A percentile compares a stretch with the other conserved stretches of the same genome.
These are phyloP conservation scores for Pseudodiploospora longispora DNA, from an alignment of 2,329 filamentous ascomycete genomes.

Conservation along the genomic window DNA sequence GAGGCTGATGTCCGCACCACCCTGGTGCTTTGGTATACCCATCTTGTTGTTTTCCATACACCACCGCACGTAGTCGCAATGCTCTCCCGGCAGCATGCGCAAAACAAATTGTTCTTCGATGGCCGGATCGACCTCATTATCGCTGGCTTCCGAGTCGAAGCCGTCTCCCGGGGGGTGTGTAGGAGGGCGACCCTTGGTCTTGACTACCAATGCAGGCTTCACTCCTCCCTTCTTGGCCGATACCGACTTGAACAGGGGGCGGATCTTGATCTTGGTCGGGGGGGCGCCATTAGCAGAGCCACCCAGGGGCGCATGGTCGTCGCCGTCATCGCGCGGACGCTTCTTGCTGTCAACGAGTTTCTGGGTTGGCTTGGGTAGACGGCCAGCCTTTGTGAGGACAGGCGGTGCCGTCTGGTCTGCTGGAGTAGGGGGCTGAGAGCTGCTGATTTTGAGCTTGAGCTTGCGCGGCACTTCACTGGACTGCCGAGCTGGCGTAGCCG, in stretches of 20 bases:
- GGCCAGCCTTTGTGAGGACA: slow-evolving; percentile 48
- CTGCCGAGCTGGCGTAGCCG: slow-evolving; percentile 2
- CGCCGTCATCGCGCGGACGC: slow-evolving; percentile 48
- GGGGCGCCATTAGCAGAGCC: slow-evolving; percentile 33
- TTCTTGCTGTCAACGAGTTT: slow-evolving; percentile 54
- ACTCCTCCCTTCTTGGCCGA: slow-evolving; percentile 17
- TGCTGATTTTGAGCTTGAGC: slow-evolving; percentile 34
- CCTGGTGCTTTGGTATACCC: slow-evolving; percentile 53
- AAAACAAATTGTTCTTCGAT: slow-evolving; percentile 87
- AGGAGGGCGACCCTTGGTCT: slow-evolving; percentile 60
- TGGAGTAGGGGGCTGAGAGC: slow-evolving; percentile 31
- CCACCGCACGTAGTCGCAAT: slow-evolving; percentile 74
- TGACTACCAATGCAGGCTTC: slow-evolving; percentile 38
- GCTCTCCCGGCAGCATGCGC: slow-evolving; percentile 77
- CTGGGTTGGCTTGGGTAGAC: slow-evolving; percentile 50
- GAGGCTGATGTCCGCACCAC: slow-evolving; percentile 70
- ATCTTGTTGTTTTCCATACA: slow-evolving; percentile 71
- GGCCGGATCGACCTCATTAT: slow-evolving; percentile 76
- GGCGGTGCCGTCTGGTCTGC: slow-evolving; percentile 11
- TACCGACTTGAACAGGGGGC: slow-evolving; percentile 13
- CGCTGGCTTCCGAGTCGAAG: slow-evolving; percentile 93
- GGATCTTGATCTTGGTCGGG: slow-evolving; percentile 48
- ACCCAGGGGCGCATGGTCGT: slow-evolving; percentile 31
- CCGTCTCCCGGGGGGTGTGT: slow-evolving; percentile 71
- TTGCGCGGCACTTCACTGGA: slow-evolving; percentile 27